Conservation (phyloP, 768 basidiomycete genomes). For the Phylloporus sp. region DNA sequence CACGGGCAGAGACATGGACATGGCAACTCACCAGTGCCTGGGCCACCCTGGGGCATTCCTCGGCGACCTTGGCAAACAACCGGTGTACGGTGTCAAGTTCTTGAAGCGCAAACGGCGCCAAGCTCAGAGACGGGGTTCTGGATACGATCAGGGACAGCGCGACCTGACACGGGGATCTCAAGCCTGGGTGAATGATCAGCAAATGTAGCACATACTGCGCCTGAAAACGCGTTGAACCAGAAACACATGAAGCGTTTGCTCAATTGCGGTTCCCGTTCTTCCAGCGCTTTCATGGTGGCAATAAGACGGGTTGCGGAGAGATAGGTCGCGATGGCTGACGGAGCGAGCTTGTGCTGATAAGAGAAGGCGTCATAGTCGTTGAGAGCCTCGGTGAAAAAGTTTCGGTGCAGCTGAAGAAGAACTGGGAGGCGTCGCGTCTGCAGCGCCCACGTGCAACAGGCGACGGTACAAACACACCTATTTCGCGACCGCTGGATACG, state of each 20-base stretch:
- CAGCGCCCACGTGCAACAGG: constrained; percentile 1
- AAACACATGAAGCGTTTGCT: constrained; percentile 65
- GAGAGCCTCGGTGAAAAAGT: constrained; percentile 65
- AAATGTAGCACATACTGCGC: constrained; percentile 48
- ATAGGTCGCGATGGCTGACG: constrained; percentile 69
- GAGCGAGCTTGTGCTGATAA: constrained; percentile 58
- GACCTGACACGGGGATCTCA: constrained; percentile 38
- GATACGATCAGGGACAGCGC: constrained; percentile 63
- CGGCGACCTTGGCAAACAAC: constrained; percentile 54
- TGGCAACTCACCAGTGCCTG: constrained; percentile 50
- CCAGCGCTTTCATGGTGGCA: constrained; percentile 51
- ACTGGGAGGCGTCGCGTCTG: constrained; percentile 35
- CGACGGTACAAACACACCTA: constrained; percentile 41
- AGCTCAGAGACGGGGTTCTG: constrained; percentile 54
- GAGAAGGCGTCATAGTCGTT: constrained; percentile 50
- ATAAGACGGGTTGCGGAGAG: constrained; percentile 56
- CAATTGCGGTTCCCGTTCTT: constrained; percentile 55
- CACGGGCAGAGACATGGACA: neutral
- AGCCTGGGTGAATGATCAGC: neutral
- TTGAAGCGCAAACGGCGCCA: constrained; percentile 56
- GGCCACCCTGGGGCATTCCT: constrained; percentile 55
- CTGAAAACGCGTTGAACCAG: constrained; percentile 75
- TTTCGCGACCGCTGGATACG: constrained; percentile 57
- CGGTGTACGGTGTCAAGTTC: constrained; percentile 57
- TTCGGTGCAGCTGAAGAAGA: constrained; percentile 63